Base-by-base conservation (phyloP, 1,139 yeast genomes). In the Petasospora rhodanensis region DNA sequence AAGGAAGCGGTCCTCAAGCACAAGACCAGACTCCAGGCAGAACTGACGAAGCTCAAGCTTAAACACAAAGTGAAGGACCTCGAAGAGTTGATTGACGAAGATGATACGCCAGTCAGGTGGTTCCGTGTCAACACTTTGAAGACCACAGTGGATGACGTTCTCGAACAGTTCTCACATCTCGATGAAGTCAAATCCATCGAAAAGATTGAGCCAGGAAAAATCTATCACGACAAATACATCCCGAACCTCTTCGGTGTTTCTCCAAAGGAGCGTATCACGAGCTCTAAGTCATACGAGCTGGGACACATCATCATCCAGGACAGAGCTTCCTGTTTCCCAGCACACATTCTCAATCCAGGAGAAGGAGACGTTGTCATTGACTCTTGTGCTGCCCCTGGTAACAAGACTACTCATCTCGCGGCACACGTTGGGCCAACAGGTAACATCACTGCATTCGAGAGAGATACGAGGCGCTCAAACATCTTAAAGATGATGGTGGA, bases 361-460 rank as follows among this genome's bases (percentile, higher is more conserved):
- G 66, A 72, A 11, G 70, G 70, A 5, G 75, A 69, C 37, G 61
- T 68, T 30, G 74, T 87, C 7, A 83, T 91, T 26, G 99, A 91
- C 60, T 84, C 96, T 1, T 89, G 97, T 61, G 87, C 98, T 3
- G 98, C 99, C 0, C 99, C 99, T 2, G 99, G 99, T 6, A 91
- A 91, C 59, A 93, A 91, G 56, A 91, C 99, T 0, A 85, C 97
- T 0, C 97, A 89, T 59, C 64, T 81, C 18, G 96, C 97, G 0
- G 73, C 94, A 2, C 62, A 74, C 54, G 56, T 66, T 42, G 54
- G 56, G 40, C 38, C 45, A 3, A 37, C 40, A 0, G 43, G 46
- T 10, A 40, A 44, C 2, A 79, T 89, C 6, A 70, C 70, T 49
- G 98, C 98, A 0, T 91, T 87, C 60, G 99, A 91, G 58, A 70